Evolutionary conservation across 495 filamentous ascomycete genomes (phyloP), one percentile per base, ranked within the genome.

Genomic region (Daldinia decipiens): DNA sequence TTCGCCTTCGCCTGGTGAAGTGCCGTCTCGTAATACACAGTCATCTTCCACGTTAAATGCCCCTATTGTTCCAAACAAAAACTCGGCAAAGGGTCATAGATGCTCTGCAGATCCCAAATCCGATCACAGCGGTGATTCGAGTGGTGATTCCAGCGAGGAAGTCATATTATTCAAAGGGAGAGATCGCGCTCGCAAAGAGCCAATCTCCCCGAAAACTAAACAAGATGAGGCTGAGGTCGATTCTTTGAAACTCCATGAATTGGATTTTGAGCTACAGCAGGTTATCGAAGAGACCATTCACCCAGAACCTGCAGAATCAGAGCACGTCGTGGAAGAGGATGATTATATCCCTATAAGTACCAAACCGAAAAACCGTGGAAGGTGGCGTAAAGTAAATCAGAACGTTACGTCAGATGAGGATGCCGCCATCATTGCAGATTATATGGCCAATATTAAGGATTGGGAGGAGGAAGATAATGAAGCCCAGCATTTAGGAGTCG

Each of bases 361-460:
- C 15, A 68, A 56, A 50, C 54, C 64, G 5, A 47, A 31, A 40
- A 50, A 36, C 24, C 65, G 34, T 36, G 12, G 21, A 13, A 51
- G 27, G 43, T 47, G 40, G n/a, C 71, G 45, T 11, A 68, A 50
- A 64, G 15, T 19, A 7, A 29, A 38, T 6, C 53, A 24, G 38
- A 31, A 21, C 6, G 15, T 54, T 5, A 36, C 54, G 12, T 71
- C 70, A 5, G 77, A 81, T 7, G 80, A 83, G 4, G 86, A 92
- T 11, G 82, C 88, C 36, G 89, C 85, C 0, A 81, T 88, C 3
- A 52, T 92, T 21, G 86, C 86, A 2, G 93, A 97, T 73, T 95
- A 96, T 70, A 90, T 94, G 59, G 87, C 86, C 62, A 94, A 96
- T 74, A 88, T 94, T 76, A 80, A 81, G 36, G 72, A 74, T 27